phyloP scores from a whole-genome alignment of 257 asterid genomes.

The Nicotiana sylvestris region DNA sequence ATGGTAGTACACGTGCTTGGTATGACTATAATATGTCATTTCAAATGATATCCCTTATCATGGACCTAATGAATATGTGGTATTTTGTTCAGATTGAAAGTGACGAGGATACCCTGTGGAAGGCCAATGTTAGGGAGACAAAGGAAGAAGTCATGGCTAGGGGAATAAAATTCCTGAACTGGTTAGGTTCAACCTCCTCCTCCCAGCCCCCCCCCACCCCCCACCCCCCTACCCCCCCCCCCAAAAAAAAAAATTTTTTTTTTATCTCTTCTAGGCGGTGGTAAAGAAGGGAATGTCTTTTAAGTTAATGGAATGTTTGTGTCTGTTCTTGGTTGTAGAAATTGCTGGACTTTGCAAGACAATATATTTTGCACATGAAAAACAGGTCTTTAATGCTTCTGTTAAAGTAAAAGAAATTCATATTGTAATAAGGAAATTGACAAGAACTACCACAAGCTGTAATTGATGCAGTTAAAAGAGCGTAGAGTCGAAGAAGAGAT shows the following conservation, averaged over 20 bases:
- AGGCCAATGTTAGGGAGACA: slow-evolving; percentile 79
- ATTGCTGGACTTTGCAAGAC: background rate
- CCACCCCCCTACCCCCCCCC: no score
- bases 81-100: slow-evolving; percentile 66
- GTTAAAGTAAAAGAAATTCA: background rate
- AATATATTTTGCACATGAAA: background rate
- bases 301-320: no score
- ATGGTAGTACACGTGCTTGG: background rate
- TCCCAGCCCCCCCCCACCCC: background rate
- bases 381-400: background rate
- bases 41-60: no score
- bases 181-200: slow-evolving; percentile 31
- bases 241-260: no score
- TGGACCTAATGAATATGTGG: slow-evolving; percentile 1
- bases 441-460: background rate
- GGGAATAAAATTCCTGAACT: slow-evolving; percentile 70
- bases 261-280: background rate
- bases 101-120: slow-evolving; percentile 74
- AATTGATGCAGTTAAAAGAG: background rate
- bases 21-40: no score
- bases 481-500: background rate
- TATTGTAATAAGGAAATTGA: background rate
- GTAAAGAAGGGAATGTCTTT: background rate
- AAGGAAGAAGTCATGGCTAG: slow-evolving; percentile 70
- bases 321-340: no score